These are phyloP conservation scores for Phaffomyces antillensis DNA, from an alignment of 805 yeast genomes.

Conservation along the genomic window DNA sequence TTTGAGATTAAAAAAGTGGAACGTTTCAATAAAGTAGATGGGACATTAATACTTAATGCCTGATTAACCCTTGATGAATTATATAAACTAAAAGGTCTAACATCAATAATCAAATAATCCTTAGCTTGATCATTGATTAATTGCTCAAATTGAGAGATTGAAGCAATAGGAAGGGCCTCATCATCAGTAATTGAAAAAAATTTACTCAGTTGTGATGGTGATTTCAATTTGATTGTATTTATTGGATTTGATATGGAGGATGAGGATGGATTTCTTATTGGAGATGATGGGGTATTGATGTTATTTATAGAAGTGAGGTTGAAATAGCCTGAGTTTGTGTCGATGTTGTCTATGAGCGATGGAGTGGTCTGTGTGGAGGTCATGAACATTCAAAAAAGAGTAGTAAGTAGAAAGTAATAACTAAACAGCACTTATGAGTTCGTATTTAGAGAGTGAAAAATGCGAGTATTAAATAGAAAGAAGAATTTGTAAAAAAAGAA, in stretches of 20 bases:
- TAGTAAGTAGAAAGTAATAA: too few relatives aligned
- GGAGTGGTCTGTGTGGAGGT: too few relatives aligned
- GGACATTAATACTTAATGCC: slow-evolving; percentile 75
- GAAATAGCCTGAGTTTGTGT: too few relatives aligned
- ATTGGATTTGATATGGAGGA: not conserved
- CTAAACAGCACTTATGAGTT: too few relatives aligned
- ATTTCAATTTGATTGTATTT: slow-evolving; percentile 4
- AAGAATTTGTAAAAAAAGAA: too few relatives aligned
- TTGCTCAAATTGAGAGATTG: slow-evolving; percentile 6
- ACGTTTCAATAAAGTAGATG: slow-evolving; percentile 79
- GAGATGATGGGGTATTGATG: too few relatives aligned
- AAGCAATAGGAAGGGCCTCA: slow-evolving; percentile 9
- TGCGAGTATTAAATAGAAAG: too few relatives aligned
- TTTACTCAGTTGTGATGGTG: slow-evolving; percentile 10
- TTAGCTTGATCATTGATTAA: not conserved
- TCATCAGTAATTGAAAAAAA: slow-evolving; percentile 8
- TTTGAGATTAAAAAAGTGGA: slow-evolving; percentile 20
- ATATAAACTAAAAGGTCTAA: slow-evolving; percentile 75
- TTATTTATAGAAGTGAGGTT: too few relatives aligned
- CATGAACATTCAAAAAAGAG: too few relatives aligned
- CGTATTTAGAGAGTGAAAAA: too few relatives aligned
- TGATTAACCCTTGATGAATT: slow-evolving; percentile 48
- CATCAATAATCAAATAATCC: slow-evolving; percentile 27
- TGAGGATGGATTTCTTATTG: too few relatives aligned
- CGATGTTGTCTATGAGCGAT: too few relatives aligned